Evolutionary conservation across 2,329 filamentous ascomycete genomes (phyloP).

Genomic region (Epichloe bromicola): DNA sequence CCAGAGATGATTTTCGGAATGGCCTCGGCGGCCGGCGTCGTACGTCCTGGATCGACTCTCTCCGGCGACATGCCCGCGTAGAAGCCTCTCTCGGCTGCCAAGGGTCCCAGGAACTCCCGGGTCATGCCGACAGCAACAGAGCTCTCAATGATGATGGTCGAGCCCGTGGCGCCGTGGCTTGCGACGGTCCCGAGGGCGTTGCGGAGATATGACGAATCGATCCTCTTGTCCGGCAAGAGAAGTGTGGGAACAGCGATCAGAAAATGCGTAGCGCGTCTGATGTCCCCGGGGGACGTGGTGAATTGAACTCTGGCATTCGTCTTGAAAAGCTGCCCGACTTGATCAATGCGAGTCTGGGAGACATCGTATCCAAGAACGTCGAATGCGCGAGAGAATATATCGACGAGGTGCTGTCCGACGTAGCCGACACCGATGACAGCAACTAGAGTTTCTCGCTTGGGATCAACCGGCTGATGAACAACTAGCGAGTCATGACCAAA

Average conservation of each 20-base stretch:
- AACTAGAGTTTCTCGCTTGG: constrained; percentile 20
- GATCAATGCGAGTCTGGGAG: constrained; percentile 23
- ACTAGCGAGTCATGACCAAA: constrained; percentile 8
- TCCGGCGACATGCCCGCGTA: constrained; percentile 38
- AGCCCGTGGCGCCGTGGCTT: constrained; percentile 27
- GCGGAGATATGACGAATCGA: constrained; percentile 33
- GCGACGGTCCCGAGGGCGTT: constrained; percentile 30
- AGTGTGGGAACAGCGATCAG: constrained; percentile 41
- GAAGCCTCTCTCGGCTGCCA: constrained; percentile 28
- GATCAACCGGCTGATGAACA: constrained; percentile 3
- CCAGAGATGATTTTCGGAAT: constrained; percentile 44
- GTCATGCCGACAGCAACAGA: constrained; percentile 44
- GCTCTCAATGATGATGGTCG: constrained; percentile 38
- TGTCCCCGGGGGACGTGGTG: constrained; percentile 25
- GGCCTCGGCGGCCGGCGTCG: constrained; percentile 22
- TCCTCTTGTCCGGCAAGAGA: constrained; percentile 30
- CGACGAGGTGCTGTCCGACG: constrained; percentile 36
- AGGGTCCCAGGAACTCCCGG: constrained; percentile 31
- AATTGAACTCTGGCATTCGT: constrained; percentile 20
- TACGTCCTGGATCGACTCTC: constrained; percentile 38
- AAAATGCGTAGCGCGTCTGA: constrained; percentile 34
- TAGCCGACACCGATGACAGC: constrained; percentile 41
- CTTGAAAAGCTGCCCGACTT: constrained; percentile 18
- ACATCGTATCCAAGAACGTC: constrained; percentile 36
- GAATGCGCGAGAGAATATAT: constrained; percentile 27